Conservation (phyloP, 768 basidiomycete species). For the Lentinula sp. region DNA sequence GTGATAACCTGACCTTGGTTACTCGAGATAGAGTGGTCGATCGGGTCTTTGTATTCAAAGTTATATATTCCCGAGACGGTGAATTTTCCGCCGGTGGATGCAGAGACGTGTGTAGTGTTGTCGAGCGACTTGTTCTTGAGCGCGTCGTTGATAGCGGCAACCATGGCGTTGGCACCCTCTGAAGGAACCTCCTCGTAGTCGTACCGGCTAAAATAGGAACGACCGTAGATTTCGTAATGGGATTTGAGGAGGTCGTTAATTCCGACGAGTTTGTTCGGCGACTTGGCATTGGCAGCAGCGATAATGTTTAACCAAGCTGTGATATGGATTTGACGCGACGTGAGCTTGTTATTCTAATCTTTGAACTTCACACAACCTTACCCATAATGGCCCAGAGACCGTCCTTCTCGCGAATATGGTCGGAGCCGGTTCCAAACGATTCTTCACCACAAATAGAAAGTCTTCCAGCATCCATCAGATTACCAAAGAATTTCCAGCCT, state of each 20-base stretch:
- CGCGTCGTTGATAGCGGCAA: conserved; percentile 67
- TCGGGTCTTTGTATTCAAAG: conserved; percentile 98
- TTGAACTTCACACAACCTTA: conserved; percentile 29
- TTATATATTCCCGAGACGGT: conserved; percentile 72
- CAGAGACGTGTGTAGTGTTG: conserved; percentile 61
- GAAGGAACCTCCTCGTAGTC: conserved; percentile 98
- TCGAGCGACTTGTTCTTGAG: conserved; percentile 65
- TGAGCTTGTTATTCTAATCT: conserved; percentile 5
- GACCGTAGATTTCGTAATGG: conserved; percentile 91
- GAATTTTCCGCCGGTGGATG: conserved; percentile 65
- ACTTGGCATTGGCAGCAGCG: conserved; percentile 77
- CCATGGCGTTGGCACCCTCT: conserved; percentile 82
- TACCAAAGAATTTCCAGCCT: conserved; percentile 99
- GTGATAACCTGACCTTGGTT: conserved; percentile 95
- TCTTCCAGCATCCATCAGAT: conserved; percentile 97
- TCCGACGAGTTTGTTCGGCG: conserved; percentile 69
- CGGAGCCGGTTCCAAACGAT: conserved; percentile 99
- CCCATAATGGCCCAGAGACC: conserved; percentile 97
- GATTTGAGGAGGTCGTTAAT: conserved; percentile 87
- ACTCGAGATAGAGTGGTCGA: conserved; percentile 86
- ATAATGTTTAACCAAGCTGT: conserved; percentile 97
- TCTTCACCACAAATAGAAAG: conserved; percentile 99
- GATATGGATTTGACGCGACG: background rate
- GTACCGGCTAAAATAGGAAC: conserved; percentile 97
- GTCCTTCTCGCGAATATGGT: conserved; percentile 99